Conservation (phyloP, 495 filamentous ascomycete genomes). For the Tuber umbilicatum region DNA sequence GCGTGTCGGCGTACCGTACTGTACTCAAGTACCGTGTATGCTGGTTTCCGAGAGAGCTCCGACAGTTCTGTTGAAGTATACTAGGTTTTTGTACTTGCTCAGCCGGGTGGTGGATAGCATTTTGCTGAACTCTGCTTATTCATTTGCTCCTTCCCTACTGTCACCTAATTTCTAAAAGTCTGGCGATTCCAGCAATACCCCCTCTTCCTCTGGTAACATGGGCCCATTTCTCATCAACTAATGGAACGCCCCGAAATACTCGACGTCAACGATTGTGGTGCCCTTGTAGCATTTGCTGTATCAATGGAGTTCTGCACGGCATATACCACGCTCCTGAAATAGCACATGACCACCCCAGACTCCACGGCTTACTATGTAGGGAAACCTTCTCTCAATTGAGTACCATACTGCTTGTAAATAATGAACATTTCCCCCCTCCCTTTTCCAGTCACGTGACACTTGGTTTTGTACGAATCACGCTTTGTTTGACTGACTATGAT, state of each 20-base stretch:
- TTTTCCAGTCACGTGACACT: too few relatives aligned
- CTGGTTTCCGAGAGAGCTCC: too few relatives aligned
- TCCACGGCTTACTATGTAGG: constrained; percentile 58
- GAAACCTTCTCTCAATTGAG: too few relatives aligned
- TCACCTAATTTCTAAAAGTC: constrained; percentile 80
- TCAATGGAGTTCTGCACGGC: constrained; percentile 97
- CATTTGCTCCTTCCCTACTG: constrained; percentile 26
- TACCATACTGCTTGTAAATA: too few relatives aligned
- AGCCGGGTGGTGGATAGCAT: constrained; percentile 96
- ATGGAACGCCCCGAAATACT: constrained; percentile 96
- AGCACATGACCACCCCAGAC: constrained; percentile 96
- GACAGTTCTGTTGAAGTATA: constrained; percentile 43
- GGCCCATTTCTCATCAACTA: constrained; percentile 94
- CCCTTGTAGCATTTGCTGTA: constrained; percentile 97
- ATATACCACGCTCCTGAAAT: constrained; percentile 83
- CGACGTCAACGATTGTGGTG: constrained; percentile 89
- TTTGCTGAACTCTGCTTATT: constrained; percentile 72
- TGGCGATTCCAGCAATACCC: constrained; percentile 80
- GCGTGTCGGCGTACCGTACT: constrained; percentile 42
- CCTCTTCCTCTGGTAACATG: constrained; percentile 96
- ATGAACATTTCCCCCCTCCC: too few relatives aligned
- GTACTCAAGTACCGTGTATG: too few relatives aligned
- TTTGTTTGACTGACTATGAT: too few relatives aligned
- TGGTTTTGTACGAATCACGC: too few relatives aligned
- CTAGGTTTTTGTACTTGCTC: constrained; percentile 88